A percentile compares a stretch with the other conserved stretches of the same genome.
Evolutionary conservation across 73 alveolate genomes (phyloP).

Genomic region (Blepharisma stoltei): DNA sequence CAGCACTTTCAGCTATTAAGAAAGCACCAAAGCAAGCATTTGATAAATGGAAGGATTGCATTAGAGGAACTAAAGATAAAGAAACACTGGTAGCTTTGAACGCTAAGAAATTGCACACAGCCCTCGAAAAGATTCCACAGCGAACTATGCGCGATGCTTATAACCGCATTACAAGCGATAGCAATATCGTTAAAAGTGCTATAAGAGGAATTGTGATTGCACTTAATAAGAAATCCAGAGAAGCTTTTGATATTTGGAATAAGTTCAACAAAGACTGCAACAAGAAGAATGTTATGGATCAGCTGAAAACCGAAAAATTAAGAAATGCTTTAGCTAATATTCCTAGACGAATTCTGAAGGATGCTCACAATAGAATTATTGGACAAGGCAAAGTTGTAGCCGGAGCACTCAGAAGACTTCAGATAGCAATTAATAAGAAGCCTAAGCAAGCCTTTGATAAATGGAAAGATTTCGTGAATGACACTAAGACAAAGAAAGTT

Average conservation of each 20-base stretch:
- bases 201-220: background rate
- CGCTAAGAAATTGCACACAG: too few species aligned
- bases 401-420: background rate
- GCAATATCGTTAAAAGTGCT: background rate
- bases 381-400: background rate
- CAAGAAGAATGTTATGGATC: background rate
- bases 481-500: background rate
- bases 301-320: background rate
- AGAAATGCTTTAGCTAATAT: background rate
- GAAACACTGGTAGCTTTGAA: too few species aligned
- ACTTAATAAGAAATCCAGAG: background rate
- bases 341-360: background rate
- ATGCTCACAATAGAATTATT: background rate
- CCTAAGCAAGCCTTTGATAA: background rate
- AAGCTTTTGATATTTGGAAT: background rate
- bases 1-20: too few species aligned
- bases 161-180: background rate
- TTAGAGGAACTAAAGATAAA: too few species aligned
- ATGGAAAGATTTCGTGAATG: background rate
- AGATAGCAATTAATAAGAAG: background rate
- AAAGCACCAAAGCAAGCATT: too few species aligned
- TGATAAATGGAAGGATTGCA: too few species aligned
- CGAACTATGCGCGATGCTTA: conserved; percentile 8
- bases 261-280: background rate
- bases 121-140: background rate